These are phyloP conservation scores for Fraxinus excelsior DNA, from an alignment of 257 asterid species.

Conservation along the genomic window DNA sequence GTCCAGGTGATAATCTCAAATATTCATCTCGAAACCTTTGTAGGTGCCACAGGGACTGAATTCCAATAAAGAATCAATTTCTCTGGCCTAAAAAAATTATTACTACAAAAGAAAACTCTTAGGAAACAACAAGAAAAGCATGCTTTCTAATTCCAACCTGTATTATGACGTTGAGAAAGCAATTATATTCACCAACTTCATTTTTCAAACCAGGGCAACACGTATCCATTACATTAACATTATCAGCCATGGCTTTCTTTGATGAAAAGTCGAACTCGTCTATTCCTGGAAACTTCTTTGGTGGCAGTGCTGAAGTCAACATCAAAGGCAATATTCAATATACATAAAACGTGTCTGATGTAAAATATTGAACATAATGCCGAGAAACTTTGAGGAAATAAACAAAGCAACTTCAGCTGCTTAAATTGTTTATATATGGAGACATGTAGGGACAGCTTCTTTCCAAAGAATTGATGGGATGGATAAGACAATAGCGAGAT, in stretches of 20 bases:
- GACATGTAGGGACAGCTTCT: conserved; percentile 3
- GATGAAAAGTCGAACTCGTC: conserved; percentile 34
- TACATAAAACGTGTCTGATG: conserved; percentile 56
- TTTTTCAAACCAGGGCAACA: background rate
- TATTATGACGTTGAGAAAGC: background rate
- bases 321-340: conserved; percentile 42
- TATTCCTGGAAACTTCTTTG: conserved; percentile 39
- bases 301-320: conserved; percentile 39
- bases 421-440: too few species aligned
- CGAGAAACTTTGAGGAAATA: too few species aligned
- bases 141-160: background rate
- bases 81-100: background rate
- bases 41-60: background rate
- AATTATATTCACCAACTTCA: background rate
- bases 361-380: too few species aligned
- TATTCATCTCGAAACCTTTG: background rate
- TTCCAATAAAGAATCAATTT: background rate
- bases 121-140: background rate
- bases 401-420: too few species aligned
- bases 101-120: too few species aligned
- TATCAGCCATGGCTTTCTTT: conserved; percentile 32
- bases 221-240: conserved; percentile 42
- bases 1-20: background rate
- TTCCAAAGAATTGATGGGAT: background rate
- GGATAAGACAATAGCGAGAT: background rate